Base-by-base conservation (phyloP, 345 rosid genomes). In the Laguncularia racemosa region DNA sequence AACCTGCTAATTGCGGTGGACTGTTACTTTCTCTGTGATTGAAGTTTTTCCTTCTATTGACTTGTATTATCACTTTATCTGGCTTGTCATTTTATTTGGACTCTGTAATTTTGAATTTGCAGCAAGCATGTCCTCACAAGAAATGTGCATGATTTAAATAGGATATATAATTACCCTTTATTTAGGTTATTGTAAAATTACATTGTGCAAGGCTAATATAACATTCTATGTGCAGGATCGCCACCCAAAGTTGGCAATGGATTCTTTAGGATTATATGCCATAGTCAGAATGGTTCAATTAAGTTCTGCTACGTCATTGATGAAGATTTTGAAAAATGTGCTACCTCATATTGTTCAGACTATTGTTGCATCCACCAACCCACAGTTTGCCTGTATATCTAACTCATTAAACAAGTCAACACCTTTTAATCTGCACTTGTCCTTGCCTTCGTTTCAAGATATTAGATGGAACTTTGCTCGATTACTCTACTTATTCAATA, bases 401-500 rank as follows among this genome's bases (percentile, higher is more conserved):
- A 86, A 81, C 72, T 74, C 98, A 70, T 67, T 84, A 58, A 80
- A 73, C 55, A 92, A 89, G 62, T 96, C 95, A 52, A 67, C 65
- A 18, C 91, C 93, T 78, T 92, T 89, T 66, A 76, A 71, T 43
- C 70, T 88, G 83, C 87, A 88, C 38, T 73, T 88, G 33, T 65
- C 95, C 57, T 44, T 86, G 60, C 95, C 96, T 68, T 83, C 95
- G 16, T 49, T 92, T 60, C 69, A 71, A 56, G 91, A 89, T 72
- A 55, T 92, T 50, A 75, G 57, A 64, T 92, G 95, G 98, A 84
- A 64, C 74, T 60, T 89, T 50, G 59, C 84, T 9, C 85, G 95
- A 64, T 62, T 88, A 46, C 59, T 92, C 28, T 92, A 89, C 73
- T 66, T 92, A 52, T 86, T 92, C 84, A 88, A 92, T 62, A 74